Evolutionary conservation across 192 early-diverging fungal genomes (phyloP).

Genomic region (Coemansia sp.): DNA sequence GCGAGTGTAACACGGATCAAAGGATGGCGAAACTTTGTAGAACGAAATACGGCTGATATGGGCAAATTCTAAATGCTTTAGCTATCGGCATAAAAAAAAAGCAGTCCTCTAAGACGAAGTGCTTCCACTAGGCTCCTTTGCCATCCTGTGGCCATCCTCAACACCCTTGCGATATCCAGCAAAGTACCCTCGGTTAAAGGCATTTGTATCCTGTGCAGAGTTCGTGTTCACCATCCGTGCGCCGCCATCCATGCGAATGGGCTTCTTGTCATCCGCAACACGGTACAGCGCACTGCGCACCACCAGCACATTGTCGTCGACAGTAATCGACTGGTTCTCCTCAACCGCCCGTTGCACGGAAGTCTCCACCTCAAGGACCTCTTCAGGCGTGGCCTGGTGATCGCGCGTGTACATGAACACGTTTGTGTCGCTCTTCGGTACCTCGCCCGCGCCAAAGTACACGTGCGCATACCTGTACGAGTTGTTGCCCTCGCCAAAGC

Average conservation of each 20-base stretch:
- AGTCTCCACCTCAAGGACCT: slow-evolving; percentile 13
- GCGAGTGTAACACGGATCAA: background rate
- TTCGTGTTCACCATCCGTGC: background rate
- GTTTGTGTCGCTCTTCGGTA: slow-evolving; percentile 17
- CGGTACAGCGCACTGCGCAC: slow-evolving; percentile 12
- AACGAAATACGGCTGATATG: background rate
- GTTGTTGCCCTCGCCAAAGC: slow-evolving; percentile 10
- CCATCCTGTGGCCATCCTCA: slow-evolving; percentile 4
- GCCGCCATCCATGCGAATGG: background rate
- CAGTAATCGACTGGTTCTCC: background rate
- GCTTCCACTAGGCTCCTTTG: background rate
- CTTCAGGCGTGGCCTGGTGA: slow-evolving; percentile 15
- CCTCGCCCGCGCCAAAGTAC: slow-evolving; percentile 31
- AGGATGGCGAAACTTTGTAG: background rate
- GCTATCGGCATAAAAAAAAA: background rate
- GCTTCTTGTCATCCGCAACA: background rate
- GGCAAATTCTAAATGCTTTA: background rate
- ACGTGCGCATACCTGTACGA: slow-evolving; percentile 31
- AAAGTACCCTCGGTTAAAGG: slow-evolving; percentile 31
- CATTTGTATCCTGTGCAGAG: background rate
- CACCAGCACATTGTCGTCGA: background rate
- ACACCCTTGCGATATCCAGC: slow-evolving; percentile 37
- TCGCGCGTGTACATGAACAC: slow-evolving; percentile 3
- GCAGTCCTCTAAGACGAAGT: background rate
- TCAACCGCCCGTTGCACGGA: slow-evolving; percentile 7